Percentiles rank a stretch among this genome's conserved stretches.
Evolutionary conservation across 2,329 filamentous ascomycete species (phyloP).

Genomic region (Cryoendolithus antarcticus): DNA sequence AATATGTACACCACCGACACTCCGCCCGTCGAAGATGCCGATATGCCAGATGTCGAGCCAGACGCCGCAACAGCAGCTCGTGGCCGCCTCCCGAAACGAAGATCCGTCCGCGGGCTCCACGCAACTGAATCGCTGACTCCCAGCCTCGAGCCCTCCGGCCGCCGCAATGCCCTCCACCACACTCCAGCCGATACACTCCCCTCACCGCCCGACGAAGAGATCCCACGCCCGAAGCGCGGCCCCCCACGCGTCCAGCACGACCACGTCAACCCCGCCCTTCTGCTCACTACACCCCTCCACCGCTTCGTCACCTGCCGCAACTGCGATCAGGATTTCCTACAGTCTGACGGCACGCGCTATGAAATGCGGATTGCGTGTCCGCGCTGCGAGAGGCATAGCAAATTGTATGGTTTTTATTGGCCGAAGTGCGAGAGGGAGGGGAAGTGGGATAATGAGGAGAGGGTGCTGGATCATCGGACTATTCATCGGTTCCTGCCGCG

Average conservation of each 20-base stretch:
- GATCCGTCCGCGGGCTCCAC: constrained; percentile 1
- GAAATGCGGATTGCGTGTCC: constrained; percentile 76
- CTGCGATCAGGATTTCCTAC: constrained; percentile 72
- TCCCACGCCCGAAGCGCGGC: constrained; percentile 18
- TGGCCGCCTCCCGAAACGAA: constrained; percentile 4
- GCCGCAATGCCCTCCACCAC: too few species aligned
- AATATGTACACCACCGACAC: constrained; percentile 18
- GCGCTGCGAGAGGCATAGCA: constrained; percentile 87
- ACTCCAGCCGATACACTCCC: too few species aligned
- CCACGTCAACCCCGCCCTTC: constrained; percentile 66
- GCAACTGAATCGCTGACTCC: not conserved
- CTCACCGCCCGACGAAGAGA: constrained; percentile 7
- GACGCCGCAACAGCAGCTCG: not conserved
- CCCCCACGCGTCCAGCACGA: constrained; percentile 32
- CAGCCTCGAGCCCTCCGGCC: not conserved
- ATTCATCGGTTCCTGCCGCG: constrained; percentile 58
- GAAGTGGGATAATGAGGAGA: constrained; percentile 54
- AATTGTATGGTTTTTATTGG: constrained; percentile 90
- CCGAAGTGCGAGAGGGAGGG: constrained; percentile 83
- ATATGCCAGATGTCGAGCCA: not conserved
- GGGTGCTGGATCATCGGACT: constrained; percentile 71
- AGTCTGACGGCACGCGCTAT: constrained; percentile 61
- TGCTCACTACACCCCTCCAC: constrained; percentile 66
- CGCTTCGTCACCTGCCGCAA: constrained; percentile 81
- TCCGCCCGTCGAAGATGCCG: not conserved